These are phyloP conservation scores for Escallonia rubra DNA, from an alignment of 129 eudicot species.

Conservation along the genomic window DNA sequence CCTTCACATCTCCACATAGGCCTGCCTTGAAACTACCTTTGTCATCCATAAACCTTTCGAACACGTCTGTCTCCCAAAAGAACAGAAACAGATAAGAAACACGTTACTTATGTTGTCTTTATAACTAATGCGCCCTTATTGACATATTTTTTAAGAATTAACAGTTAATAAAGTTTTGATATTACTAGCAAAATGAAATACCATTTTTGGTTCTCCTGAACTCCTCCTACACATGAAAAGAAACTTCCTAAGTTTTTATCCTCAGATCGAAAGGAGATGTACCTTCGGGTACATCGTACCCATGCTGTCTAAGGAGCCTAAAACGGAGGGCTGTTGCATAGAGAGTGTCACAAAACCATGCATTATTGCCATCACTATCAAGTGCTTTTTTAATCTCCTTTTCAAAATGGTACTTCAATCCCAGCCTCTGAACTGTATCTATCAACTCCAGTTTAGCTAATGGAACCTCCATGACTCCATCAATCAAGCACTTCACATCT, in stretches of 20 bases:
- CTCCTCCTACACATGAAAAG: too few species aligned
- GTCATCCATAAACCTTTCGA: conserved; percentile 4
- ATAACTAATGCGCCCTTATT: too few species aligned
- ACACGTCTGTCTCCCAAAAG: background rate
- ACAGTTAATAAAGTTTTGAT: too few species aligned
- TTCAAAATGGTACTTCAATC: too few species aligned
- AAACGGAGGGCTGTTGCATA: conserved; percentile 7
- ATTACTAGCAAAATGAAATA: too few species aligned
- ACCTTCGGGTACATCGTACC: conserved; percentile 9
- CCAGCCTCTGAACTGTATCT: too few species aligned
- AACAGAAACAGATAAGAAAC: too few species aligned
- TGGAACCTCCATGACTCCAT: background rate
- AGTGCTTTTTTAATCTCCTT: background rate
- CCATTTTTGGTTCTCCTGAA: too few species aligned
- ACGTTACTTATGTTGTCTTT: too few species aligned
- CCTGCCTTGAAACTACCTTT: background rate
- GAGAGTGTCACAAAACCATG: background rate
- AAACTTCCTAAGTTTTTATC: too few species aligned
- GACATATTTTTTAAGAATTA: too few species aligned
- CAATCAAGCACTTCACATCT: background rate
- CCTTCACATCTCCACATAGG: conserved; percentile 6
- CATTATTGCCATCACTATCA: background rate
- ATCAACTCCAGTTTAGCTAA: background rate
- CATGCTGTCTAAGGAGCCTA: conserved; percentile 7
- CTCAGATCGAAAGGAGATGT: background rate